These are phyloP conservation scores for Solanum medicagineum DNA, from an alignment of 257 asterid genomes.

Conservation along the genomic window DNA sequence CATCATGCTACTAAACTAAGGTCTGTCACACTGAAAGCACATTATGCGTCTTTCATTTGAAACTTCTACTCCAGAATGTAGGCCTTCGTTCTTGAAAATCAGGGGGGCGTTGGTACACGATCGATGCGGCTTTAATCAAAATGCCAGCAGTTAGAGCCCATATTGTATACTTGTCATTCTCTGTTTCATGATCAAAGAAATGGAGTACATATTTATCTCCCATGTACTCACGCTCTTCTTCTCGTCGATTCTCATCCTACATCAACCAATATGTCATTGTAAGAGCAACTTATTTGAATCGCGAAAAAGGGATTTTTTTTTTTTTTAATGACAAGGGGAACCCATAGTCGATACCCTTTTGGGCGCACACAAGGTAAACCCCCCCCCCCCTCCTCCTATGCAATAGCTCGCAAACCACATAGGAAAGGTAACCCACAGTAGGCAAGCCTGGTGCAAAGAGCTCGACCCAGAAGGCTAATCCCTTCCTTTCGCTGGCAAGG, in stretches of 20 bases:
- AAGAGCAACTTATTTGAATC: background rate
- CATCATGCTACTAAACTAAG: no score
- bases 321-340: no score
- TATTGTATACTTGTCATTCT: constrained; percentile 29
- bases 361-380: no score
- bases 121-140: constrained; percentile 49
- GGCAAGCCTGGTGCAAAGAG: no score
- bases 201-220: constrained; percentile 50
- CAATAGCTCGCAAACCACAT: no score
- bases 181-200: constrained; percentile 50
- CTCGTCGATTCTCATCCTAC: constrained; percentile 63
- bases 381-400: no score
- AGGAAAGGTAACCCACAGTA: no score
- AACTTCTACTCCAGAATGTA: constrained; percentile 45
- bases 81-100: constrained; percentile 52
- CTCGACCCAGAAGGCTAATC: no score
- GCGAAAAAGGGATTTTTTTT: background rate
- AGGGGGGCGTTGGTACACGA: constrained; percentile 46
- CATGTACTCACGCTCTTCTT: constrained; percentile 50
- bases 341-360: no score
- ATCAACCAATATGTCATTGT: background rate
- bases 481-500: no score
- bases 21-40: background rate
- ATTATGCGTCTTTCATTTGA: constrained; percentile 10
- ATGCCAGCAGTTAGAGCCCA: constrained; percentile 89